A percentile compares a stretch with the other conserved stretches of the same genome.
Conservation (phyloP, 805 yeast species). For the Candida taoyuanica region DNA sequence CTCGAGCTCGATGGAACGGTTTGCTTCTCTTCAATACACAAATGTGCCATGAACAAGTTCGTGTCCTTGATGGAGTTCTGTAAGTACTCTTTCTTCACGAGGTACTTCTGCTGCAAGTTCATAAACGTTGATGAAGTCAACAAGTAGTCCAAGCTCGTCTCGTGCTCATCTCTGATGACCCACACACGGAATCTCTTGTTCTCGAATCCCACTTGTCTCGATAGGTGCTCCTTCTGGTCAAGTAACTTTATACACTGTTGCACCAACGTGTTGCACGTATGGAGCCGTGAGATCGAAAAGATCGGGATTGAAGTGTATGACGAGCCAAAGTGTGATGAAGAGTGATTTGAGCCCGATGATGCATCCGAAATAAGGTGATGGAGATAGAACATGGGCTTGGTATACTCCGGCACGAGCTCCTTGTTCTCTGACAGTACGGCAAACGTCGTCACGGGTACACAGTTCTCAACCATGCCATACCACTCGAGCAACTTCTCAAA, state of each 20-base stretch:
- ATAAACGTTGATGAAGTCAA: conserved; percentile 29
- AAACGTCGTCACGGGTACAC: conserved; percentile 35
- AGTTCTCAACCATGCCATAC: conserved; percentile 46
- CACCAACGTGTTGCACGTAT: conserved; percentile 21
- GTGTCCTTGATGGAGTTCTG: conserved; percentile 21
- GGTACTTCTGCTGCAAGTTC: conserved; percentile 19
- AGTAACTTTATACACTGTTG: conserved; percentile 15
- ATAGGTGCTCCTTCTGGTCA: conserved; percentile 13
- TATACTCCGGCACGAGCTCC: conserved; percentile 30
- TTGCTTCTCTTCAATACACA: conserved; percentile 32
- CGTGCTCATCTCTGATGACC: conserved; percentile 18
- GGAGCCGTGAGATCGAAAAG: conserved; percentile 32
- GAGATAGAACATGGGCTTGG: conserved; percentile 33
- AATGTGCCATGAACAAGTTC: conserved; percentile 22
- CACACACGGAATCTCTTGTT: conserved; percentile 20
- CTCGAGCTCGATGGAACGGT: neutral
- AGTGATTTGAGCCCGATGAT: neutral
- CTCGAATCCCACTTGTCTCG: conserved; percentile 1
- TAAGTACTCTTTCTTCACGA: conserved; percentile 23
- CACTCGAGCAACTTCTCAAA: conserved; percentile 43
- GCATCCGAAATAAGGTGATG: conserved; percentile 29
- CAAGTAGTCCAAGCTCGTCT: conserved; percentile 13
- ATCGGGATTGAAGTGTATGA: conserved; percentile 24
- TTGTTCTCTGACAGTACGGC: conserved; percentile 29
- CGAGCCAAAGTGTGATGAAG: conserved; percentile 5